Evolutionary conservation across 495 filamentous ascomycete species (phyloP).

Genomic region (Hypoxylon cercidicola): DNA sequence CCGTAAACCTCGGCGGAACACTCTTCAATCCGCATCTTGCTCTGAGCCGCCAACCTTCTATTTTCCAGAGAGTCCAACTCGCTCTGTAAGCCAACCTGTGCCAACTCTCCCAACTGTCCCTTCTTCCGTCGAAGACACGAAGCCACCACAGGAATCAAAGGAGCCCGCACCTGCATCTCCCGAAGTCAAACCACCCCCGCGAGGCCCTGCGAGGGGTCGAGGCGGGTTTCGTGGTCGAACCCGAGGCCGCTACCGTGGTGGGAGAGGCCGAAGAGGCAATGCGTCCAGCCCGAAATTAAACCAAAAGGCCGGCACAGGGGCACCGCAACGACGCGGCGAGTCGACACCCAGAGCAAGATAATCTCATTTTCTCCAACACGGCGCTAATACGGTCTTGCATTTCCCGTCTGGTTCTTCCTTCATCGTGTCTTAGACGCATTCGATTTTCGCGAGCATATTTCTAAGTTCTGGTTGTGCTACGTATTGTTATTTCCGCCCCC

Average conservation of each 20-base stretch:
- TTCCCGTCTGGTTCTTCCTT: constrained; percentile 21
- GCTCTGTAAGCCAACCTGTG: constrained; percentile 43
- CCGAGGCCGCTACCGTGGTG: constrained; percentile 43
- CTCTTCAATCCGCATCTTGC: constrained; percentile 45
- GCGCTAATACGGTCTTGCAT: background rate
- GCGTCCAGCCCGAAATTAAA: constrained; percentile 26
- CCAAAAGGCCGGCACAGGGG: constrained; percentile 8
- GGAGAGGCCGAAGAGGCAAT: constrained; percentile 36
- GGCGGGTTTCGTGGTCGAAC: constrained; percentile 36
- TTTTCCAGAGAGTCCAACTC: constrained; percentile 38
- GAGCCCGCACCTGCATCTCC: constrained; percentile 5
- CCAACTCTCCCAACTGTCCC: constrained; percentile 30
- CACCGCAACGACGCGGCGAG: constrained; percentile 22
- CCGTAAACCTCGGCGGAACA: constrained; percentile 44
- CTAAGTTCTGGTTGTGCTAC: constrained; percentile 9
- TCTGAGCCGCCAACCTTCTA: constrained; percentile 34
- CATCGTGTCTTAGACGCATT: constrained; percentile 2
- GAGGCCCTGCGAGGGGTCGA: constrained; percentile 33
- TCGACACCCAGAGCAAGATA: constrained; percentile 18
- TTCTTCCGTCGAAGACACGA: constrained; percentile 3
- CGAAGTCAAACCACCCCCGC: constrained; percentile 12
- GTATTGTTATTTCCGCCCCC: constrained; percentile 1
- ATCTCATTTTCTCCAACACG: constrained; percentile 1
- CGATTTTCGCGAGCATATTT: constrained; percentile 13
- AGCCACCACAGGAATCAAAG: constrained; percentile 4